Evolutionary conservation across 2,329 filamentous ascomycete genomes (phyloP), one percentile per base, ranked within the genome.

Genomic region (Clonostachys rhizophaga): DNA sequence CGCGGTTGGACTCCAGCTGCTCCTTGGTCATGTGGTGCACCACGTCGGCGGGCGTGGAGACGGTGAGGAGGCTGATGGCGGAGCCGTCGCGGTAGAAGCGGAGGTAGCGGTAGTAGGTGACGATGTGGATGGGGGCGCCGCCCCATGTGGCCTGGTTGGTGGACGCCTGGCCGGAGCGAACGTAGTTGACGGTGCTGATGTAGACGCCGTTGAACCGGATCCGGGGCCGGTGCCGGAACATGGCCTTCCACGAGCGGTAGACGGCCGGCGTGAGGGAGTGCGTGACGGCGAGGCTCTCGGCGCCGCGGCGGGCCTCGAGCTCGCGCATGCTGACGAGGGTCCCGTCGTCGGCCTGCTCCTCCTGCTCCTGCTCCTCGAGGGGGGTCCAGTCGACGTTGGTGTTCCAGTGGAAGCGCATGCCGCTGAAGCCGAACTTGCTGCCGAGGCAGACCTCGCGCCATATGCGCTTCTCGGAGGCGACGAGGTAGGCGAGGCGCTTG

Each of bases 61-160:
- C 95, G 1, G 87, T 89, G 35, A 95, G 77, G 2, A 99, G 76
- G 46, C 84, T 89, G 49, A 97, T 84, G 53, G 79, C 83, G 2
- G 87, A 86, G 30, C 94, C 94, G 64, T 97, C 89, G 20, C 91
- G 87, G 70, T 94, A 94, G 71, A 99, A 94, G 46, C 94, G 88
- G 5, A 99, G 79, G 68, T 97, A 99, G 49, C 94, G 89, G 70
- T 95, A 99, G 70, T 97, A 99, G 1, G 94, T 99, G 43, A 99
- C 91, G 49, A 97, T 95, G 63, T 95, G 91, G 35, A 97, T 86
- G 9, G 91, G 91, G 34, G 47, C 48, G 20, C 80, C 86, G 58
- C 74, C 72, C 89, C 91, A 96, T 2, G 87, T 86, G 16, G 86
- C 70, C 47, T 83, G 84, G 53, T 84, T 86, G 17, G 80, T 77